Base-by-base conservation (phyloP, 176 grass and related monocot species). In the Rhipidocladum racemiflorum region DNA sequence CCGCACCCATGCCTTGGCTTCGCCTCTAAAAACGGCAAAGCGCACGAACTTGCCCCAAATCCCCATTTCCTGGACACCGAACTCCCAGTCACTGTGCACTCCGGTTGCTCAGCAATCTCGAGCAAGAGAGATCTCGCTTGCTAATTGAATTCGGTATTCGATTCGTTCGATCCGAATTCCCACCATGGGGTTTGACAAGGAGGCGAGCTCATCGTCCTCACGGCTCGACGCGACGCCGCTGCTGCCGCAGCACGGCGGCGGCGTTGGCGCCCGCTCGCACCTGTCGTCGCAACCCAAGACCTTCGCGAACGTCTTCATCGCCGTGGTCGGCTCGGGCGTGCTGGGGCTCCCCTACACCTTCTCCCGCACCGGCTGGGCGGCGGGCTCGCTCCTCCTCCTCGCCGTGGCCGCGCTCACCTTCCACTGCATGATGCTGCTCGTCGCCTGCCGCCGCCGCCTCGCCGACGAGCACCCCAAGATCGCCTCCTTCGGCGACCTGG, bases 331-430 rank as follows among this genome's bases (percentile, higher is more conserved):
- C 0, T 90, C 96, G 27, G 92, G 96, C 34, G 96, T 99, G 45
- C 92, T 99, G 12, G 92, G 96, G 14, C 91, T 99, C 25, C 96
- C 96, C 61, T 99, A 99, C 92, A 93, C 96, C 82, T 99, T 99
- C 89, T 93, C 91, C 82, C 91, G 89, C 54, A 99, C 91, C 27
- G 96, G 96, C 0, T 99, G 96, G 96, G 89, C 74, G 4, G 87
- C 92, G 56, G 96, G 96, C 38, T 73, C 81, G 2, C 14, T 95
- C 6, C 68, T 91, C 20, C 85, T 99, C 35, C 85, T 95, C 67
- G 76, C 67, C 28, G 85, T 99, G 45, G 91, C 96, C 57, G 90
- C 79, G 72, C 87, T 95, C 66, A 99, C 92, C 81, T 93, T 85
- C 86, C 83, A 99, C 85, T 99, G 92, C 76, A 99, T 99, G 96